Evolutionary conservation across 2,329 filamentous ascomycete genomes (phyloP).

Genomic region (Colletotrichum sp.): DNA sequence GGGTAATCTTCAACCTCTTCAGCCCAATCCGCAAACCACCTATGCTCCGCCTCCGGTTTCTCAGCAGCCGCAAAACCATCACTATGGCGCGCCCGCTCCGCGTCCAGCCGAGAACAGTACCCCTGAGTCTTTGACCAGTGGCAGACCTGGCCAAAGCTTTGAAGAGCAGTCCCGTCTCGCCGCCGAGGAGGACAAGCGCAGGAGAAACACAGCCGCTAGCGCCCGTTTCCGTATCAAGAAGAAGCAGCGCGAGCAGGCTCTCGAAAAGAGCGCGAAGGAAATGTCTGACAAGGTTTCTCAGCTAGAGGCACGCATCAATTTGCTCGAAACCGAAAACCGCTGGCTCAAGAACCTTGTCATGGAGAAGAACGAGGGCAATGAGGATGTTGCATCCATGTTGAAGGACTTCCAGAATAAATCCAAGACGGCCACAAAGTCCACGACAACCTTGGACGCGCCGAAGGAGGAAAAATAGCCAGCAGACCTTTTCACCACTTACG

Average conservation of each 20-base stretch:
- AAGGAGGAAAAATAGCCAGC: constrained; percentile 1
- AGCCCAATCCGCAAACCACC: constrained; percentile 54
- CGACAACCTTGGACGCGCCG: not conserved
- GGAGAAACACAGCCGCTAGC: constrained; percentile 86
- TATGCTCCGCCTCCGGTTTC: constrained; percentile 43
- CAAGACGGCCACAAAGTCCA: not conserved
- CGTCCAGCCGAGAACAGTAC: constrained; percentile 50
- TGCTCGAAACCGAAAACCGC: constrained; percentile 84
- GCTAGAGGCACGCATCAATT: constrained; percentile 75
- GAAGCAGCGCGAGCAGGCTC: constrained; percentile 90
- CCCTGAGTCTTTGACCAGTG: constrained; percentile 42
- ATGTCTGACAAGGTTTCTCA: constrained; percentile 77
- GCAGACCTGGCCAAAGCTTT: constrained; percentile 55
- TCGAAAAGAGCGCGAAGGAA: constrained; percentile 82
- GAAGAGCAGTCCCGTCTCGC: constrained; percentile 76
- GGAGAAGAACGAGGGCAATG: constrained; percentile 76
- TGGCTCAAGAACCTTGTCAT: constrained; percentile 82
- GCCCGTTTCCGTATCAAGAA: constrained; percentile 94
- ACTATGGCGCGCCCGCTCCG: constrained; percentile 23
- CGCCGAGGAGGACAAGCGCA: constrained; percentile 88
- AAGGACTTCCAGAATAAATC: constrained; percentile 53
- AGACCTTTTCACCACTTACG: not conserved
- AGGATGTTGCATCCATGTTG: constrained; percentile 55
- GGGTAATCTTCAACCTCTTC: constrained; percentile 52
- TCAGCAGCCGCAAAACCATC: constrained; percentile 35